Conservation (phyloP, 2,329 filamentous ascomycete genomes). For the Colletotrichum cordylinicola region DNA sequence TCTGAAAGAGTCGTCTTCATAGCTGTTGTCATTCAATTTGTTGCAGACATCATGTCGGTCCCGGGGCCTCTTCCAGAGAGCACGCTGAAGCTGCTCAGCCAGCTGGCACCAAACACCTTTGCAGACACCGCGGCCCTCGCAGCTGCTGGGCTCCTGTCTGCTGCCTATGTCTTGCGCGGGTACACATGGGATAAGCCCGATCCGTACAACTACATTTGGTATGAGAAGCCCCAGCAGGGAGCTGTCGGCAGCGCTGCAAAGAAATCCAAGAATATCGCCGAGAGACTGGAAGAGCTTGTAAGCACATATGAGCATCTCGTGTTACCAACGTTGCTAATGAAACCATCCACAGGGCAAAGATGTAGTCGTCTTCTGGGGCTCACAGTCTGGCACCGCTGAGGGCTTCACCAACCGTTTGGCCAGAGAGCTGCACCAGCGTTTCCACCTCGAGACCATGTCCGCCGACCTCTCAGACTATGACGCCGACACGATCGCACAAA, state of each 20-base stretch:
- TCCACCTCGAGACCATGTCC: conserved; percentile 42
- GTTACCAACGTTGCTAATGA: neutral
- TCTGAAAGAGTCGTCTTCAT: neutral
- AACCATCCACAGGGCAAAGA: neutral
- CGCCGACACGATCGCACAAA: conserved; percentile 36
- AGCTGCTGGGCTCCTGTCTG: conserved; percentile 27
- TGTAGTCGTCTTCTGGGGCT: conserved; percentile 51
- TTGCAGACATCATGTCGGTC: neutral
- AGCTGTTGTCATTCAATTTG: neutral
- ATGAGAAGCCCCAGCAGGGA: conserved; percentile 47
- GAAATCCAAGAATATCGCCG: conserved; percentile 50
- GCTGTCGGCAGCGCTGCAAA: conserved; percentile 32
- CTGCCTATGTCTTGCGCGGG: conserved; percentile 45
- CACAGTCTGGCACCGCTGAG: conserved; percentile 52
- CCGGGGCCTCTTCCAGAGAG: conserved; percentile 8
- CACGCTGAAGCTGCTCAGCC: conserved; percentile 13
- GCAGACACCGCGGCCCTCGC: conserved; percentile 29
- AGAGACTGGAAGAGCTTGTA: conserved; percentile 35
- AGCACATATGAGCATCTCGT: neutral
- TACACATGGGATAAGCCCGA: conserved; percentile 54
- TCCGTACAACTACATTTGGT: conserved; percentile 52
- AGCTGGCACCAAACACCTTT: conserved; percentile 26
- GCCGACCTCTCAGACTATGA: conserved; percentile 55
- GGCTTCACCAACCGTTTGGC: conserved; percentile 44
- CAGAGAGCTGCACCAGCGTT: conserved; percentile 42